Evolutionary conservation across 352 stramenopile genomes (phyloP).

Genomic region (Discostella stelligera): DNA sequence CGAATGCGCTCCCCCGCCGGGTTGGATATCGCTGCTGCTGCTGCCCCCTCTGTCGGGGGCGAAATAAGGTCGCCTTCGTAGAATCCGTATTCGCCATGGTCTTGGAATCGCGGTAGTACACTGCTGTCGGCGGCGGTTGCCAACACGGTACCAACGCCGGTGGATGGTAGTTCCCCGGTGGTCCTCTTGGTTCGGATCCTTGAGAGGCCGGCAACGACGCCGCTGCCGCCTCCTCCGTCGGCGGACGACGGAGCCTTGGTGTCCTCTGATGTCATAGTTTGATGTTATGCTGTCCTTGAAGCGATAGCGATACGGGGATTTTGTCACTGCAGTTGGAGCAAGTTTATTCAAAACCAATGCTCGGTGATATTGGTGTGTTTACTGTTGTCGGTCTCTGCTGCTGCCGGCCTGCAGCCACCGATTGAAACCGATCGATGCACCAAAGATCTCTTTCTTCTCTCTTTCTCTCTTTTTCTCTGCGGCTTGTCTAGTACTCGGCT

Average conservation of each 20-base stretch:
- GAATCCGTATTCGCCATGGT: slow-evolving; percentile 23
- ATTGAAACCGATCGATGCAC: too few relatives aligned
- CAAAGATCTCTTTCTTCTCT: too few relatives aligned
- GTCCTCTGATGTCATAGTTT: background rate
- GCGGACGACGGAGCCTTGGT: background rate
- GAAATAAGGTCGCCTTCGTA: slow-evolving; percentile 20
- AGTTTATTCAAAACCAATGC: too few relatives aligned
- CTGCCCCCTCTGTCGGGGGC: background rate
- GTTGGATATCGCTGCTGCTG: background rate
- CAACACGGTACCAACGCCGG: background rate
- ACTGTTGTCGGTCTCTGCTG: too few relatives aligned
- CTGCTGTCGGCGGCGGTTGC: background rate
- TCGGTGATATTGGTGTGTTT: too few relatives aligned
- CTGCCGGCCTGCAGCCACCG: too few relatives aligned
- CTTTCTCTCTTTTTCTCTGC: too few relatives aligned
- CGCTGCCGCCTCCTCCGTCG: background rate
- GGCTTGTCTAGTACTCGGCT: too few relatives aligned
- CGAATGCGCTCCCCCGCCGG: background rate
- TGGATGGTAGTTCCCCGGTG: background rate
- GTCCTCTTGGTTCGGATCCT: slow-evolving; percentile 19
- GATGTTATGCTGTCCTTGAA: background rate
- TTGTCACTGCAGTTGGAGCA: too few relatives aligned
- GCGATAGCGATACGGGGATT: background rate
- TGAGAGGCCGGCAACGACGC: slow-evolving; percentile 11
- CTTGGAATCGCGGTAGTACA: slow-evolving; percentile 5